phyloP scores from a whole-genome alignment of 1,284 basidiomycete species.

The Amylostereum chailletii region DNA sequence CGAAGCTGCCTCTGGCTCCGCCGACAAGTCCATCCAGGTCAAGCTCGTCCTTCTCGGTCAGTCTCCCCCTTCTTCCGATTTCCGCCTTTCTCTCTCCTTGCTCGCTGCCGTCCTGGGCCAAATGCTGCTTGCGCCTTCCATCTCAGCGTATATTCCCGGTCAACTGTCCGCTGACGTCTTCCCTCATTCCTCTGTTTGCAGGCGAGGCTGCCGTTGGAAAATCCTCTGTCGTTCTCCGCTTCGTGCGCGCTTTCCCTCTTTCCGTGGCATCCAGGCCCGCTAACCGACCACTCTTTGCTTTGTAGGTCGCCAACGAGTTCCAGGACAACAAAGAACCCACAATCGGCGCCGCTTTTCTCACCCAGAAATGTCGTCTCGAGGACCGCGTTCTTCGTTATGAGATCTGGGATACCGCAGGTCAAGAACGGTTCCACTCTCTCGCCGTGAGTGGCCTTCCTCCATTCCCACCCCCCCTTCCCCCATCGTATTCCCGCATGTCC shows the following conservation, averaged over 20 bases:
- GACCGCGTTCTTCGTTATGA: conserved; percentile 91
- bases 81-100: not conserved
- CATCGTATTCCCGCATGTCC: conserved; percentile 1
- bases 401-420: conserved; percentile 95
- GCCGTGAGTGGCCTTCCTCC: conserved; percentile 45
- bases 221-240: conserved; percentile 97
- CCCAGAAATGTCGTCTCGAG: conserved; percentile 87
- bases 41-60: conserved; percentile 82
- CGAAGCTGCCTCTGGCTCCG: conserved; percentile 60
- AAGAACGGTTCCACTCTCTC: conserved; percentile 91
- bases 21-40: conserved; percentile 84
- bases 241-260: conserved; percentile 49
- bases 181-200: conserved; percentile 21
- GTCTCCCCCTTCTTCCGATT: conserved; percentile 15
- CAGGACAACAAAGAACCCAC: conserved; percentile 97
- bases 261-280: conserved; percentile 4
- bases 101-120: too few relatives aligned
- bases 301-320: conserved; percentile 85
- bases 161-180: not conserved
- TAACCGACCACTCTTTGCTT: conserved; percentile 6
- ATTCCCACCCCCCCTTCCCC: conserved; percentile 5
- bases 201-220: conserved; percentile 99
- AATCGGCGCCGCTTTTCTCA: conserved; percentile 92
- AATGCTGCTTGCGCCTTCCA: not conserved
- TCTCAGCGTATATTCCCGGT: not conserved